These are phyloP conservation scores for Jaenimonas drosophilae DNA, from an alignment of 208 protist species.

Conservation along the genomic window DNA sequence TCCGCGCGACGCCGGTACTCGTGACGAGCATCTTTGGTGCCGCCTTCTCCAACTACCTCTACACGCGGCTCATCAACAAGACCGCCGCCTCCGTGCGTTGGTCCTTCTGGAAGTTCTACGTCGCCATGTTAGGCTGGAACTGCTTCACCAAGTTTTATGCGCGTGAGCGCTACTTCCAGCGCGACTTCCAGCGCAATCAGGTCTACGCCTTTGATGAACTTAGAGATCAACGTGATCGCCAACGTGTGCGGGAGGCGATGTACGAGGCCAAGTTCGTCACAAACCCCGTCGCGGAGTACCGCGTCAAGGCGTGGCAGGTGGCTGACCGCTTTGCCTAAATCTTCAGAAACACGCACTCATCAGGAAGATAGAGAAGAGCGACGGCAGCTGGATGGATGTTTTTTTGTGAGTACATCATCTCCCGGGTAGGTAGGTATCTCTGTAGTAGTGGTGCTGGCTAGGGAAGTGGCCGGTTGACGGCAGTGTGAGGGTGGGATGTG, in stretches of 20 bases:
- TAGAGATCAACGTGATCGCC: slow-evolving; percentile 69
- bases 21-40: slow-evolving; percentile 64
- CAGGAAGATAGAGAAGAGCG: no score
- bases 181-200: slow-evolving; percentile 85
- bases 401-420: no score
- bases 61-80: slow-evolving; percentile 67
- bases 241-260: slow-evolving; percentile 76
- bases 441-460: no score
- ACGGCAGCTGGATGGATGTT: no score
- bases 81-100: slow-evolving; percentile 63
- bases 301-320: slow-evolving; percentile 85
- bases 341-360: background rate
- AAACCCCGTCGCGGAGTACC: slow-evolving; percentile 77
- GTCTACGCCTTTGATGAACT: slow-evolving; percentile 76
- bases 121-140: slow-evolving; percentile 59
- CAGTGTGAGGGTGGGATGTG: no score
- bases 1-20: slow-evolving; percentile 65
- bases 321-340: slow-evolving; percentile 70
- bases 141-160: slow-evolving; percentile 80
- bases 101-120: slow-evolving; percentile 71
- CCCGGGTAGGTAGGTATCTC: no score
- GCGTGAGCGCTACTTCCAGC: slow-evolving; percentile 77
- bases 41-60: slow-evolving; percentile 64
- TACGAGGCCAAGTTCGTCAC: slow-evolving; percentile 84
- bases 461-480: no score